phyloP scores from a whole-genome alignment of 208 protist species.

The Crithidia fasciculata region DNA sequence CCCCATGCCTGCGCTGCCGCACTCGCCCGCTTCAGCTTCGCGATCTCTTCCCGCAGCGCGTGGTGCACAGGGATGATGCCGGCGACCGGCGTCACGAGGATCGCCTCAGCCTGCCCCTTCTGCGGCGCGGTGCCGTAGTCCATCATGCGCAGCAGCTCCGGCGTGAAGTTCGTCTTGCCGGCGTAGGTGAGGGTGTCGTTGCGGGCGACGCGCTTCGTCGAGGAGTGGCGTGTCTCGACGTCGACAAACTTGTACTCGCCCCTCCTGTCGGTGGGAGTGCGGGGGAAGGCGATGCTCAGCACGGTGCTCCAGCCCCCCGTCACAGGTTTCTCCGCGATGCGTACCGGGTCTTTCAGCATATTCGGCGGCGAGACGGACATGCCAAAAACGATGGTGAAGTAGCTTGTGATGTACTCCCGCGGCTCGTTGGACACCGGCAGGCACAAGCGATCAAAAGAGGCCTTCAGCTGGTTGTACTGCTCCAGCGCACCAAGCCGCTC shows the following conservation, averaged over 20 bases:
- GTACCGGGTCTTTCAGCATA: not conserved
- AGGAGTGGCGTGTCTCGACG: not conserved
- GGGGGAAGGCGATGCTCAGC: not conserved
- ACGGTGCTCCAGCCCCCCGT: slow-evolving; percentile 9
- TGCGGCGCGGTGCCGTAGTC: slow-evolving; percentile 13
- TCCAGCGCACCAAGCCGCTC: slow-evolving; percentile 1
- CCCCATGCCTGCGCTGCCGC: not conserved
- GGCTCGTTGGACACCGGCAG: slow-evolving; percentile 23
- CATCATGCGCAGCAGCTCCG: slow-evolving; percentile 26
- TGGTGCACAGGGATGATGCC: not conserved
- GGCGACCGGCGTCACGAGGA: slow-evolving; percentile 1
- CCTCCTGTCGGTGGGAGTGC: not conserved
- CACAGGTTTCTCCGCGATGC: not conserved
- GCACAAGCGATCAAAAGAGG: slow-evolving; percentile 13
- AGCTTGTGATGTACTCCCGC: slow-evolving; percentile 22
- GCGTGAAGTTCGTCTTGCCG: slow-evolving; percentile 24
- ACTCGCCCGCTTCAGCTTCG: not conserved
- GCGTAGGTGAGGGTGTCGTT: slow-evolving; percentile 1
- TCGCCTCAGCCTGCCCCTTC: slow-evolving; percentile 14
- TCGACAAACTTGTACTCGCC: not conserved
- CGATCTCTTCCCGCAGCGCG: not conserved
- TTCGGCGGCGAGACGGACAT: not conserved
- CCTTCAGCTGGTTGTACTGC: slow-evolving; percentile 13
- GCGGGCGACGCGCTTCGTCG: slow-evolving; percentile 15
- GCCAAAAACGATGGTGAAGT: slow-evolving; percentile 16